A percentile compares a stretch with the other conserved stretches of the same genome.
phyloP scores from a whole-genome alignment of 1,139 yeast genomes.

The Blastobotrys petasosporus region DNA sequence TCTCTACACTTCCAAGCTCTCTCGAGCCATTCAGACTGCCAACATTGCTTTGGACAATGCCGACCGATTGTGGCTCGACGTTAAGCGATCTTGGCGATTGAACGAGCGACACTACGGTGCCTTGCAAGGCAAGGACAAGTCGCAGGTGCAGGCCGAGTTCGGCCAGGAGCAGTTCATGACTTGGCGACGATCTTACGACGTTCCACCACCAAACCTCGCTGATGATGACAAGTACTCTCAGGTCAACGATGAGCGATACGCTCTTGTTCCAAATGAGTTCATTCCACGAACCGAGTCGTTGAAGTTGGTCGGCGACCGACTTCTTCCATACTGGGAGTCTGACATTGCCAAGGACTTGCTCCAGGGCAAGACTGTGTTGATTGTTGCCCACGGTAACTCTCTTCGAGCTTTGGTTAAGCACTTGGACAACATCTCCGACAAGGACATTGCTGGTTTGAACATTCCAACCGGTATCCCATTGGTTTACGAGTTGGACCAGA shows the following conservation, averaged over 20 bases:
- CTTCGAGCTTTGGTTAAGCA: conserved; percentile 95
- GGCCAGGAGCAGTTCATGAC: conserved; percentile 93
- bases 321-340: conserved; percentile 97
- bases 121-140: conserved; percentile 97
- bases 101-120: conserved; percentile 99
- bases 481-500: conserved; percentile 89
- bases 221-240: conserved; percentile 80
- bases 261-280: conserved; percentile 72
- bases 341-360: conserved; percentile 80
- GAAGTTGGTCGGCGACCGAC: conserved; percentile 91
- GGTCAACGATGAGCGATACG: conserved; percentile 78
- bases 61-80: conserved; percentile 88
- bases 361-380: conserved; percentile 80
- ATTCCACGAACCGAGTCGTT: conserved; percentile 94
- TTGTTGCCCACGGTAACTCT: conserved; percentile 99
- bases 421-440: conserved; percentile 90
- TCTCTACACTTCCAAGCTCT: conserved; percentile 83
- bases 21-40: conserved; percentile 98
- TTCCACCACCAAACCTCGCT: conserved; percentile 90
- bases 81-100: conserved; percentile 94
- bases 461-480: conserved; percentile 99
- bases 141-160: conserved; percentile 78
- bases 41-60: conserved; percentile 87
- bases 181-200: conserved; percentile 97
- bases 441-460: conserved; percentile 87